A percentile compares a stretch with the other conserved stretches of the same genome.
Conservation (phyloP, 1,139 yeast genomes). For the Kodamaea fungicola region DNA sequence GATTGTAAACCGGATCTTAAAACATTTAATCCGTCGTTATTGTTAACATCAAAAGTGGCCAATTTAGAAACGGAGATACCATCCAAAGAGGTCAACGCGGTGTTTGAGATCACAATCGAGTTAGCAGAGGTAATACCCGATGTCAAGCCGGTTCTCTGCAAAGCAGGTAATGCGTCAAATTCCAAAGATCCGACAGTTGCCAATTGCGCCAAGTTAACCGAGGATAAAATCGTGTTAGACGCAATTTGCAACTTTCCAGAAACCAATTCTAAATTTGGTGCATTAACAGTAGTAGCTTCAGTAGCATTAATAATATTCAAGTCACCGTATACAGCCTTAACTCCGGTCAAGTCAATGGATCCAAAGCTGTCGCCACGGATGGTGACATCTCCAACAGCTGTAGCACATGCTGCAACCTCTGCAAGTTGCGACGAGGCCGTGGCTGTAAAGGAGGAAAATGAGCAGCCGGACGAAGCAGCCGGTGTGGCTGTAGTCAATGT, state of each 20-base stretch:
- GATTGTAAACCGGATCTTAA: slow-evolving; percentile 70
- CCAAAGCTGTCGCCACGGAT: slow-evolving; percentile 59
- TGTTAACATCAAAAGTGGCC: slow-evolving; percentile 80
- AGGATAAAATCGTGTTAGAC: slow-evolving; percentile 62
- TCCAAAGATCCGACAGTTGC: slow-evolving; percentile 75
- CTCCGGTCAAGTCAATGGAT: slow-evolving; percentile 53
- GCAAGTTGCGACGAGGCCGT: slow-evolving; percentile 79
- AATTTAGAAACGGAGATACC: slow-evolving; percentile 79
- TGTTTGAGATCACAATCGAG: slow-evolving; percentile 76
- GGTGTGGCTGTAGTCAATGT: slow-evolving; percentile 51
- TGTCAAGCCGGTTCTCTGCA: slow-evolving; percentile 65
- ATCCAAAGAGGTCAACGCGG: slow-evolving; percentile 70
- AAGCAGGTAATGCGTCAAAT: slow-evolving; percentile 83
- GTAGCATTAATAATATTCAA: slow-evolving; percentile 66
- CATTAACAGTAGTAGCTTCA: slow-evolving; percentile 58
- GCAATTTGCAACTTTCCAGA: slow-evolving; percentile 64
- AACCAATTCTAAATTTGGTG: slow-evolving; percentile 74
- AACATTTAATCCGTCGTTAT: slow-evolving; percentile 63
- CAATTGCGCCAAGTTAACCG: slow-evolving; percentile 75
- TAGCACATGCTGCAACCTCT: slow-evolving; percentile 66
- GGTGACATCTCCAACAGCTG: slow-evolving; percentile 75
- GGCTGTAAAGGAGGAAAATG: slow-evolving; percentile 57
- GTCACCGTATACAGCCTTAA: slow-evolving; percentile 73
- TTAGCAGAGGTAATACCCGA: slow-evolving; percentile 74
- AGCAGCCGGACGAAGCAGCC: slow-evolving; percentile 52